phyloP scores from a whole-genome alignment of 2,329 filamentous ascomycete species.

The Fusarium equiseti region DNA sequence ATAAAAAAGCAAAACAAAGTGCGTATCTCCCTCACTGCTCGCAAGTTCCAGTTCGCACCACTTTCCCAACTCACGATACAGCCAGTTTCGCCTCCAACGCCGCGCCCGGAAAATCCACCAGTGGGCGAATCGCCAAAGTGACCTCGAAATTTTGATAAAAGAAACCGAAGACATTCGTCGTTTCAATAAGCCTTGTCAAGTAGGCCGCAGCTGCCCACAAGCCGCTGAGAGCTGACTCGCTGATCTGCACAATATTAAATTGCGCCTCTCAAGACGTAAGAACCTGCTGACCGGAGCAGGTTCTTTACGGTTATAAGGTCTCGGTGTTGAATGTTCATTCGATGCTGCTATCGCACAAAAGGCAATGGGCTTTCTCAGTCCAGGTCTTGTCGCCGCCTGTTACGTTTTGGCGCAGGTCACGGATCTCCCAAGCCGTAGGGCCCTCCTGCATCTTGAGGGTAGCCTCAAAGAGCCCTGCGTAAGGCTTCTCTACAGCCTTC shows the following conservation, averaged over 20 bases:
- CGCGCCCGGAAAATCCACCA: constrained; percentile 46
- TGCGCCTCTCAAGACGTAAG: constrained; percentile 17
- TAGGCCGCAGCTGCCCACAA: constrained; percentile 5
- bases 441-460: constrained; percentile 61
- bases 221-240: constrained; percentile 3
- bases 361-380: constrained; percentile 63
- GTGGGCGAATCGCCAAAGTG: constrained; percentile 43
- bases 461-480: constrained; percentile 65
- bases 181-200: constrained; percentile 14
- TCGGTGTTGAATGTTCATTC: constrained; percentile 50
- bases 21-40: constrained; percentile 20
- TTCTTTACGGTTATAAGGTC: neutral
- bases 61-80: constrained; percentile 38
- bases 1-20: constrained; percentile 24
- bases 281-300: constrained; percentile 26
- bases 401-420: constrained; percentile 62
- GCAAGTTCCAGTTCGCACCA: constrained; percentile 34
- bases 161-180: constrained; percentile 29
- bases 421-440: constrained; percentile 64
- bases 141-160: constrained; percentile 41
- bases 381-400: constrained; percentile 64
- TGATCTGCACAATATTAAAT: constrained; percentile 3
- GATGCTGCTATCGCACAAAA: constrained; percentile 63
- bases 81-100: constrained; percentile 47
- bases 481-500: constrained; percentile 59